A percentile compares a stretch with the other conserved stretches of the same genome.
phyloP scores from a whole-genome alignment of 306 rosid species.

The Lathyrus aphaca region DNA sequence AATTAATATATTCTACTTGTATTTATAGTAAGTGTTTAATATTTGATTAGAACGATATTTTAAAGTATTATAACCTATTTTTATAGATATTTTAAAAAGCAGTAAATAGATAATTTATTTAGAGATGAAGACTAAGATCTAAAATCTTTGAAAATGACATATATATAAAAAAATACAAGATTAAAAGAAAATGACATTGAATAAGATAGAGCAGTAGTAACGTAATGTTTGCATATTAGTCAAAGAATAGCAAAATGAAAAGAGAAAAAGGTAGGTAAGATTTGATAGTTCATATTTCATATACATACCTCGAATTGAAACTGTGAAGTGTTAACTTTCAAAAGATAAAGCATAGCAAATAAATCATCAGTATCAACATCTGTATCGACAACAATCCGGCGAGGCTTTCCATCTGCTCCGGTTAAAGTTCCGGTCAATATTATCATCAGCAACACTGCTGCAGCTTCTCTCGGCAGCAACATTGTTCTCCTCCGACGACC shows the following conservation, averaged over 20 bases:
- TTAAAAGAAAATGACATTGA: too few species aligned
- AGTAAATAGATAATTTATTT: too few species aligned
- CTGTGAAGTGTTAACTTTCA: constrained; percentile 74
- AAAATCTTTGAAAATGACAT: too few species aligned
- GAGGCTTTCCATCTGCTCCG: constrained; percentile 45
- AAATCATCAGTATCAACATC: constrained; percentile 91
- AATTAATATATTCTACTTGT: too few species aligned
- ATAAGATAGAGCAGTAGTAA: too few species aligned
- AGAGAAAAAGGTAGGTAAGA: background rate
- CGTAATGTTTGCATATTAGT: too few species aligned
- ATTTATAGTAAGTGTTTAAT: too few species aligned
- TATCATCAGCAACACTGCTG: constrained; percentile 29
- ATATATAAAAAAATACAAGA: too few species aligned
- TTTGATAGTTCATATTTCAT: background rate
- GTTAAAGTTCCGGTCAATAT: background rate
- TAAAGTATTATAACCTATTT: too few species aligned
- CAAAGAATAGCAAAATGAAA: background rate
- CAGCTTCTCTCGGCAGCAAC: constrained; percentile 33
- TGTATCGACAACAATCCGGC: constrained; percentile 76
- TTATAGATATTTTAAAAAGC: too few species aligned
- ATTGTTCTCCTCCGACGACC: background rate
- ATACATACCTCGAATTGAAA: constrained; percentile 63
- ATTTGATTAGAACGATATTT: too few species aligned
- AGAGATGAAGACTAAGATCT: too few species aligned
- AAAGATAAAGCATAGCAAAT: constrained; percentile 76